phyloP scores from a whole-genome alignment of 192 early-diverging fungal genomes.

The Backusella westeae region DNA sequence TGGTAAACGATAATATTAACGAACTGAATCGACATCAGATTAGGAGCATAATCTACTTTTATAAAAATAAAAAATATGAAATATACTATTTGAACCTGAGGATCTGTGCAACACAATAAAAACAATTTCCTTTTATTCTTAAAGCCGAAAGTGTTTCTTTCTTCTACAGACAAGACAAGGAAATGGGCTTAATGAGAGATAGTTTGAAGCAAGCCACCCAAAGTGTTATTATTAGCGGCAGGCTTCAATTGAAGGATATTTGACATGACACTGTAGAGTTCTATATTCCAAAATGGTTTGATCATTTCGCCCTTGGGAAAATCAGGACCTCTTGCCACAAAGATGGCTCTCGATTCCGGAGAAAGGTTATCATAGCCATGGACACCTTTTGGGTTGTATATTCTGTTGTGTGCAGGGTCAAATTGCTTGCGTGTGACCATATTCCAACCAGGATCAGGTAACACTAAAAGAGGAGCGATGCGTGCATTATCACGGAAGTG shows the following conservation, averaged over 20 bases:
- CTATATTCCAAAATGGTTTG: constrained; percentile 68
- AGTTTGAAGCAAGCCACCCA: constrained; percentile 14
- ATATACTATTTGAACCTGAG: neutral
- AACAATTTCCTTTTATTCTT: neutral
- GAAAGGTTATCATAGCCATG: constrained; percentile 86
- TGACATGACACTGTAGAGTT: constrained; percentile 68
- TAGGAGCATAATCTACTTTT: no score
- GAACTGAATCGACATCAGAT: no score
- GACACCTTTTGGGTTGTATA: constrained; percentile 46
- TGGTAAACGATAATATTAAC: no score
- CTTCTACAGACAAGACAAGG: neutral
- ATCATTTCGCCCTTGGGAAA: constrained; percentile 16
- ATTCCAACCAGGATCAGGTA: constrained; percentile 67
- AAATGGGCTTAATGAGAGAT: neutral
- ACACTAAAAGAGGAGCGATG: constrained; percentile 69
- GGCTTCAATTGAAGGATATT: constrained; percentile 56
- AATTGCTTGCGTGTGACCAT: constrained; percentile 46
- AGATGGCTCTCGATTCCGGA: constrained; percentile 80
- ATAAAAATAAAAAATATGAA: no score
- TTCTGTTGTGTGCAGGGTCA: constrained; percentile 16
- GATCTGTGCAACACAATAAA: neutral
- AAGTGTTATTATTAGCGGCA: constrained; percentile 73
- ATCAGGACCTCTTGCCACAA: constrained; percentile 73
- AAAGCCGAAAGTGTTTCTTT: neutral
- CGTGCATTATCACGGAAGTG: constrained; percentile 65